Conservation (phyloP, 495 filamentous ascomycete genomes). For the Xylaria nigripes region DNA sequence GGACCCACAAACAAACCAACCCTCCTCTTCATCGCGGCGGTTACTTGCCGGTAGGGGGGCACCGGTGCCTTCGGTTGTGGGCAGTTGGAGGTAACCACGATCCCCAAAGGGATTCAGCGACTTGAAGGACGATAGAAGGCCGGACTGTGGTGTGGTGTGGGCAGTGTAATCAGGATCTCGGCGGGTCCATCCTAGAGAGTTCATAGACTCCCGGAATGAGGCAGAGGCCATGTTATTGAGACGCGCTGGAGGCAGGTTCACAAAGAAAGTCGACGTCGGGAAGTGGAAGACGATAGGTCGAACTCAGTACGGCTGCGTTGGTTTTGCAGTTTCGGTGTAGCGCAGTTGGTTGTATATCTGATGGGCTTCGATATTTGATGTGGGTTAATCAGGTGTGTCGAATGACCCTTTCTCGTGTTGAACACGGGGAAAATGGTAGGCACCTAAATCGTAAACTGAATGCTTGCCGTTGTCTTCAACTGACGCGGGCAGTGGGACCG, state of each 20-base stretch:
- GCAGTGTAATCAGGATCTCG: slow-evolving; percentile 67
- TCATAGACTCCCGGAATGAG: slow-evolving; percentile 89
- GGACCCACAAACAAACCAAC: slow-evolving; percentile 91
- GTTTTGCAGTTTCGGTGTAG: slow-evolving; percentile 6
- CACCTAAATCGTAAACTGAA: slow-evolving; percentile 6
- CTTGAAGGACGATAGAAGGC: slow-evolving; percentile 72
- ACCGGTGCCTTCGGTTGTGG: slow-evolving; percentile 73
- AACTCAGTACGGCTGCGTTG: background rate
- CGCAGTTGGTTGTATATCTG: slow-evolving; percentile 17
- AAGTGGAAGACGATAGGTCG: background rate
- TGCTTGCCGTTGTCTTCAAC: slow-evolving; percentile 3
- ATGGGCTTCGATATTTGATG: slow-evolving; percentile 19
- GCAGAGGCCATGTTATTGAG: slow-evolving; percentile 66
- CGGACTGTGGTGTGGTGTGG: slow-evolving; percentile 62
- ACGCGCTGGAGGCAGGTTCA: background rate
- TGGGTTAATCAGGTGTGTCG: slow-evolving; percentile 22
- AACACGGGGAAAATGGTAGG: slow-evolving; percentile 10
- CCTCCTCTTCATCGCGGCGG: slow-evolving; percentile 88
- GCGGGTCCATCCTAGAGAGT: slow-evolving; percentile 89
- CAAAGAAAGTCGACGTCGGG: background rate
- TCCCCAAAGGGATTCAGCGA: slow-evolving; percentile 83
- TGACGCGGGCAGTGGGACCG: slow-evolving; percentile 2
- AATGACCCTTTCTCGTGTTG: slow-evolving; percentile 28
- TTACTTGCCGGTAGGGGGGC: slow-evolving; percentile 79
- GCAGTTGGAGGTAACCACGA: slow-evolving; percentile 85